Evolutionary conservation across 495 filamentous ascomycete genomes (phyloP), one percentile per base, ranked within the genome.

Genomic region (Aspergillus nanangensis): DNA sequence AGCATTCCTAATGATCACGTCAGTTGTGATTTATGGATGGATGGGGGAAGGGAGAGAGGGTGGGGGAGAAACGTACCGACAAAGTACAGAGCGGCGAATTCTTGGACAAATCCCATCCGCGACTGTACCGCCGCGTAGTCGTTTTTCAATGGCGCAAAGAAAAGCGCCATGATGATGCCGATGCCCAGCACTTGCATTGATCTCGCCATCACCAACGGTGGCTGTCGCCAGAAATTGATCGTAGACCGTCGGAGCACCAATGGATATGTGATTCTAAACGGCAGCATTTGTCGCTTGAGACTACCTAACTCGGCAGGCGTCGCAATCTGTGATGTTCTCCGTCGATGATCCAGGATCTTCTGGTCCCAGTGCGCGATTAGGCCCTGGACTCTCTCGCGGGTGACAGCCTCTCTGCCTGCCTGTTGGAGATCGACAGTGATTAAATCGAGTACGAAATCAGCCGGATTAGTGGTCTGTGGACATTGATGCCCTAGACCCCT

Each of bases 371-470:
- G 54, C 5, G 57, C 59, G 47, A 87, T 83, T 0, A 88, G 70
- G 8, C 57, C 61, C 29, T 68, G 66, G 9, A 87, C 83, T 50
- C 76, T 80, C 45, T 75, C 62, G 20, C 82, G 69, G 27, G 75
- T 86, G 10, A 74, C 62, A 5, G 60, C 69, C 37, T 70, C 75
- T 37, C 43, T 19, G 15, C 37, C 43, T 9, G 33, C 43, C 13
- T 80, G 75, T 53, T 86, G 84, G 0, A 88, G 69, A 50, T 88
- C 81, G 19, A 88, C 76, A 0, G 86, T 87, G 41, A 90, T 85
- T 5, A 88, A 67, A 58, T 90, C 86, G 10, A 89, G 66, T 3
- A 83, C 83, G 48, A 88, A 88, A 56, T 89, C 86, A 3, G 86
- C 83, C 3, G 85, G 84, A 46, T 88, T 90, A 14, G 81, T 84